phyloP scores from a whole-genome alignment of 257 asterid species.

The Solanum pennellii region DNA sequence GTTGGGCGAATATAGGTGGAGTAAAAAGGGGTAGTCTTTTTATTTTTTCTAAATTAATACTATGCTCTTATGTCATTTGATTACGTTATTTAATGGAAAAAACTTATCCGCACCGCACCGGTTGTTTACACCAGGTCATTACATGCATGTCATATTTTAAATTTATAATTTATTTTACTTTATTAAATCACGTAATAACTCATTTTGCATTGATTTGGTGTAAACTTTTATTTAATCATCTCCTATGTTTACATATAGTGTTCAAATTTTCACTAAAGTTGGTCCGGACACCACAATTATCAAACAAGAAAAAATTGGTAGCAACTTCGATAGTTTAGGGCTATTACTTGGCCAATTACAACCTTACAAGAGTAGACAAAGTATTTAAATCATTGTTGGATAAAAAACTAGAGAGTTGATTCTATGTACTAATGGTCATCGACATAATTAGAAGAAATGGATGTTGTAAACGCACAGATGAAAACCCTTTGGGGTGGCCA shows the following conservation, averaged over 20 bases:
- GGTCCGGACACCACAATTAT: rapidly evolving
- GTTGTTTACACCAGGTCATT: too few species aligned
- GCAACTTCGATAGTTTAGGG: neutral
- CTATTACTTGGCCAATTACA: neutral
- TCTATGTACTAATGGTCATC: neutral
- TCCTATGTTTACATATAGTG: neutral
- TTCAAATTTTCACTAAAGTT: neutral
- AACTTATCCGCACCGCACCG: too few species aligned
- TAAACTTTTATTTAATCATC: neutral
- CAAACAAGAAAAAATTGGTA: rapidly evolving
- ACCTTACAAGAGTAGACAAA: neutral
- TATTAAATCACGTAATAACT: too few species aligned
- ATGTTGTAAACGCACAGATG: neutral
- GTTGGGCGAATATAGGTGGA: neutral
- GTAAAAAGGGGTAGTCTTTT: neutral
- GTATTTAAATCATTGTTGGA: neutral
- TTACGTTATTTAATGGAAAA: neutral
- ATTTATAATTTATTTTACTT: too few species aligned
- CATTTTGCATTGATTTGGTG: too few species aligned
- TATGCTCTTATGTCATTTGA: neutral
- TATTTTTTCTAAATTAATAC: neutral
- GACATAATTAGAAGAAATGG: neutral
- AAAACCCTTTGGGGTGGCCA: too few species aligned
- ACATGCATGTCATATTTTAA: too few species aligned
- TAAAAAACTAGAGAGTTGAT: neutral